A percentile compares a stretch with the other conserved stretches of the same genome.
These are phyloP conservation scores for Gnomoniopsis smithogilvyi DNA, from an alignment of 2,329 filamentous ascomycete species.

Conservation along the genomic window DNA sequence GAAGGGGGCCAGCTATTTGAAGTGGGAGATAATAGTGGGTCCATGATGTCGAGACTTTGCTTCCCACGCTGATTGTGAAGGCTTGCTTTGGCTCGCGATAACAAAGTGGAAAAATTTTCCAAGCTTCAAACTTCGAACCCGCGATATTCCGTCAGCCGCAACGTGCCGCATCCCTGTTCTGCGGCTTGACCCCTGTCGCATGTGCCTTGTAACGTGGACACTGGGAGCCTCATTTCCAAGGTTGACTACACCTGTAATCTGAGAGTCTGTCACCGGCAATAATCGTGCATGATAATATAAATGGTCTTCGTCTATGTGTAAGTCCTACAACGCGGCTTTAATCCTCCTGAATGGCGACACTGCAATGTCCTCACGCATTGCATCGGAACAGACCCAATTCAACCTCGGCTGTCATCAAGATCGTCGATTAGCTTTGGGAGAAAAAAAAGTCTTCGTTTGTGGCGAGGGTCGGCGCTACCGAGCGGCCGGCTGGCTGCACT, in stretches of 20 bases:
- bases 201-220: neutral
- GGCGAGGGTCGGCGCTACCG: too few relatives aligned
- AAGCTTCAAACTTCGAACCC: constrained; percentile 2
- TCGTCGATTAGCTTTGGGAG: too few relatives aligned
- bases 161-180: neutral
- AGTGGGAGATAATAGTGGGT: neutral
- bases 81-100: neutral
- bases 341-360: too few relatives aligned
- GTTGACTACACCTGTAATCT: neutral
- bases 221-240: constrained; percentile 14
- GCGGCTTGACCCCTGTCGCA: neutral
- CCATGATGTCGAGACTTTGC: neutral
- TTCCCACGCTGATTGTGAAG: neutral
- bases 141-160: constrained; percentile 12
- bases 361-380: too few relatives aligned
- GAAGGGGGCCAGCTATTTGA: neutral
- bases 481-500: too few relatives aligned
- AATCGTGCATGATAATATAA: too few relatives aligned
- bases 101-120: constrained; percentile 7
- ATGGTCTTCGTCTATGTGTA: too few relatives aligned
- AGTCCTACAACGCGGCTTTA: too few relatives aligned
- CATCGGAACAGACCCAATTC: too few relatives aligned
- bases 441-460: too few relatives aligned
- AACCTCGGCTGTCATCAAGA: too few relatives aligned
- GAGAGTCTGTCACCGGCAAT: too few relatives aligned